Evolutionary conservation across 148 eudicot species (phyloP).

Genomic region (Cornus controversa): DNA sequence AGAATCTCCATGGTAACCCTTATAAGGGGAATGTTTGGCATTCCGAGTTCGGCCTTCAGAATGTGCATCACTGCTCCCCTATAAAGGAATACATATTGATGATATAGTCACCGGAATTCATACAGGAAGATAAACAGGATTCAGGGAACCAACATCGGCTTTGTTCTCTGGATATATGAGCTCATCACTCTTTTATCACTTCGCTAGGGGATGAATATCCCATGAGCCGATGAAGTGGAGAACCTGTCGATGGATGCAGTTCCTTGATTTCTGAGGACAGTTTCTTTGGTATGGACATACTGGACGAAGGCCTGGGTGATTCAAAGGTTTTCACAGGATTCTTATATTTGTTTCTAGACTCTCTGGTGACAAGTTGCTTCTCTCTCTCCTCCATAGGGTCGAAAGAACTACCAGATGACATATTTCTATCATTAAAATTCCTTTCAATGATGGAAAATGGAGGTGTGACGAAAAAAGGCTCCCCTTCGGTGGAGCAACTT

Average conservation of each 20-base stretch:
- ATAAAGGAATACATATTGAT: background rate
- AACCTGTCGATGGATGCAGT: constrained; percentile 37
- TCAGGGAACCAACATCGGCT: background rate
- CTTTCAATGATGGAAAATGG: constrained; percentile 7
- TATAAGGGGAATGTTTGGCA: too few relatives aligned
- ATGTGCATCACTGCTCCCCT: too few relatives aligned
- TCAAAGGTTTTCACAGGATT: constrained; percentile 18
- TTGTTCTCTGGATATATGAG: background rate
- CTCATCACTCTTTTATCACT: constrained; percentile 22
- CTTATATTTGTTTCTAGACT: constrained; percentile 18
- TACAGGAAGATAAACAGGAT: background rate
- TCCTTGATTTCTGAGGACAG: constrained; percentile 46
- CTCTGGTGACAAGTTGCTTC: constrained; percentile 21
- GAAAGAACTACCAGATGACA: constrained; percentile 27
- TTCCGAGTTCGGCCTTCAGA: too few relatives aligned
- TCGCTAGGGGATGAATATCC: constrained; percentile 69
- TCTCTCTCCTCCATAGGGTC: constrained; percentile 28
- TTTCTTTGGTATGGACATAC: constrained; percentile 28
- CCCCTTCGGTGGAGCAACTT: constrained; percentile 35
- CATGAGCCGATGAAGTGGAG: constrained; percentile 83
- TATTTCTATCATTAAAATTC: constrained; percentile 23
- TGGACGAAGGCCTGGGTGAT: constrained; percentile 23
- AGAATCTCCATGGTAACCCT: background rate
- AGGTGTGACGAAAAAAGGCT: constrained; percentile 18
- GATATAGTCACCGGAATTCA: background rate